Percentiles rank a stretch among this genome's conserved stretches.
Conservation (phyloP, 495 filamentous ascomycete species). For the Pseudevernia furfuracea region DNA sequence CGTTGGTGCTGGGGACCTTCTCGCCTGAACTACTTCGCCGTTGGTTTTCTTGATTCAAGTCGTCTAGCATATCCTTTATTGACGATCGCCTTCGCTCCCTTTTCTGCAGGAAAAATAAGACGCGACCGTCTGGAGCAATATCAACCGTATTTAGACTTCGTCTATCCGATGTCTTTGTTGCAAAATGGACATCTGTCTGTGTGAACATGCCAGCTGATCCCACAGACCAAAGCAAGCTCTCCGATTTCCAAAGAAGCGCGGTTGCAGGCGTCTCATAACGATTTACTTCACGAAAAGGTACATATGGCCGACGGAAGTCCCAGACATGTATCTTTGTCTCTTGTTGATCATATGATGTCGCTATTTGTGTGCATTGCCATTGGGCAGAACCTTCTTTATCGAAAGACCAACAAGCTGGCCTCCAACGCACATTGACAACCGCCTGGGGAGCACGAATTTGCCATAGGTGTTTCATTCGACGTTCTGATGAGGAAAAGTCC, state of each 20-base stretch:
- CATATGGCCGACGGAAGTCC: conserved; percentile 80
- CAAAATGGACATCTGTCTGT: conserved; percentile 81
- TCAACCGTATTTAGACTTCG: conserved; percentile 18
- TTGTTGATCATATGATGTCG: conserved; percentile 58
- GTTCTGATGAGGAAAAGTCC: conserved; percentile 74
- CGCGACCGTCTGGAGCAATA: conserved; percentile 17
- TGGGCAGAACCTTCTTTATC: conserved; percentile 55
- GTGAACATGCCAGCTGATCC: conserved; percentile 75
- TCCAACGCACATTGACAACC: conserved; percentile 75
- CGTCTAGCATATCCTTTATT: conserved; percentile 15
- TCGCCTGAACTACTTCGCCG: conserved; percentile 30
- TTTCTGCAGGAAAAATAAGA: conserved; percentile 26
- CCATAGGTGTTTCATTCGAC: conserved; percentile 66
- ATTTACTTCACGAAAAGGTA: conserved; percentile 81
- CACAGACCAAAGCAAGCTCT: conserved; percentile 86
- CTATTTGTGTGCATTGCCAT: conserved; percentile 61
- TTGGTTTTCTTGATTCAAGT: conserved; percentile 16
- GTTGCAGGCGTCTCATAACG: conserved; percentile 62
- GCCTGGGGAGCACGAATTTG: conserved; percentile 56
- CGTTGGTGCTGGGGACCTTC: conserved; percentile 30
- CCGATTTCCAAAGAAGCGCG: conserved; percentile 82
- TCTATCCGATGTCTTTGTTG: conserved; percentile 56
- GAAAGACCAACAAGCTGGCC: conserved; percentile 68
- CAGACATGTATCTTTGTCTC: conserved; percentile 74
- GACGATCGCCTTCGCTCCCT: conserved; percentile 15